Base-by-base conservation (phyloP, 1,139 yeast genomes). In the Yamadazyma sp. region DNA sequence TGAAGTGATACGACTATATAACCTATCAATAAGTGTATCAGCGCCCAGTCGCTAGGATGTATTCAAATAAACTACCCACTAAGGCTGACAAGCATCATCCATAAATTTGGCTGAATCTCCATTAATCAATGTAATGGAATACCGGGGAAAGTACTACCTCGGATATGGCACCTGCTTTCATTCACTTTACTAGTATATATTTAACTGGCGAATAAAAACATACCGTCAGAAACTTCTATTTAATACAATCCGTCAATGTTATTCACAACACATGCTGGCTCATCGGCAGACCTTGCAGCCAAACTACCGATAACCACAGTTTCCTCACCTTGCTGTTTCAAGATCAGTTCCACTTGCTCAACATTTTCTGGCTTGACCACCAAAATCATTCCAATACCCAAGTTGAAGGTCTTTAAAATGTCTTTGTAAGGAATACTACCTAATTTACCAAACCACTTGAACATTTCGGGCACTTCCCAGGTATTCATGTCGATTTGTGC, bases 351-450 rank as follows among this genome's bases (percentile, higher is more conserved):
- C 13, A 82, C 84, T 46, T 68, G 66, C 2, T 70, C 78, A 16
- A 79, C 96, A 41, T 86, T 77, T 41, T 73, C 80, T 39, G 59
- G 54, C 53, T 75, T 77, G 25, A 88, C 97, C 53, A 92, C 85
- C 37, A 86, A 78, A 29, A 88, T 92, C 98, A 94, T 94, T 54
- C 98, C 99, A 52, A 94, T 78, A 66, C 99, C 99, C 76, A 90
- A 76, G 64, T 94, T 94, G 61, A 94, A 78, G 3, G 98, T 94
- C 74, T 88, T 90, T 56, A 88, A 70, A 47, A 88, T 80, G 61
- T 94, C 98, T 14, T 70, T 70, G 38, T 76, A 70, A 37, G 98
- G 98, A 32, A 94, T 95, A 52, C 83, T 82, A 46, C 98, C 99
- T 43, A 89, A 82, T 54, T 76, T 76, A 36, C 95, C 97, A 45